Evolutionary conservation across 257 asterid species (phyloP), one percentile per base, ranked within the genome.

Genomic region (Capsicum rhomboideum): DNA sequence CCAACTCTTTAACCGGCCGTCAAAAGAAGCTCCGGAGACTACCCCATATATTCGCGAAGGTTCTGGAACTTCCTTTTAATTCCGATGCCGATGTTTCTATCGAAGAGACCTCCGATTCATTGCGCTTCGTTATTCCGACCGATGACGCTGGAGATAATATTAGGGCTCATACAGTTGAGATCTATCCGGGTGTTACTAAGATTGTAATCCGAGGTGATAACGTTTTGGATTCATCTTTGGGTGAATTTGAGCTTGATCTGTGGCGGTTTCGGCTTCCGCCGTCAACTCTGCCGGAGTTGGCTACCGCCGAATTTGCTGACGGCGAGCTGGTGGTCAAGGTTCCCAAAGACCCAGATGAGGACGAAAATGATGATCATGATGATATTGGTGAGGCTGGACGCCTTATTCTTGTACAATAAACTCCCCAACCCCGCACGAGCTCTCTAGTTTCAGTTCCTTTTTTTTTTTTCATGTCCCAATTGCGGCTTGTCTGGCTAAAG

Each of bases 181-280:
- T 93, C 97, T 89, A 88, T 81, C 98, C 97, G 4, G 98, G 98
- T 21, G 91, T 94, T 18, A 91, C 93, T 8, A 94, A 94, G 93
- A 87, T 93, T 75, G 90, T 94, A 58, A 82, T 94, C 5, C 87
- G 91, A 67, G 95, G 90, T n/a, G 86, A 82, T 83, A 91, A 86
- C 75, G 91, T 78, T 68, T 85, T 80, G 52, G 94, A 87, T 58
- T 54, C 88, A 10, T 83, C 87, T 40, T 90, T 91, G 18, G 90
- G 86, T 11, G 97, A 90, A 12, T 83, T 94, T 68, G 98, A 88
- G 89, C 91, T 94, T 74, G 95, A 92, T 82, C 18, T 91, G 82
- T 94, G 97, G 98, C 92, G 98, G 87, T 92, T 92, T 31, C 92
- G 98, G 49, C 94, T 94, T 40, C 97, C 98, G 28, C 89, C 86